Evolutionary conservation across 495 filamentous ascomycete species (phyloP), one percentile per base, ranked within the genome.

Genomic region (Aspergillus hancockii): DNA sequence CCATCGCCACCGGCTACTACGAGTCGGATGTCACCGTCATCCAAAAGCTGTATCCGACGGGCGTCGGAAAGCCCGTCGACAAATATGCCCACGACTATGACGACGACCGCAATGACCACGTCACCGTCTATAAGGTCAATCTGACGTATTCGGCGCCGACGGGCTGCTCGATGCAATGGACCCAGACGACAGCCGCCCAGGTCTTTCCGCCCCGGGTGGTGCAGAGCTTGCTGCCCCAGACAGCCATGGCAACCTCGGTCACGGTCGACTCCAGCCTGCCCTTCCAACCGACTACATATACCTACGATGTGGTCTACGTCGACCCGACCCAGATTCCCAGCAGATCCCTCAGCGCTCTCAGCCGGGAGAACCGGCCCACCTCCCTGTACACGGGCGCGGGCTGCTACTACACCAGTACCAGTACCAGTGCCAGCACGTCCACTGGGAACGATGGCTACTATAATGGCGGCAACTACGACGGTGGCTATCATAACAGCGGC

Each of bases 61-160:
- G 61, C 18, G 61, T 63, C 8, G 68, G 72, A 10, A 54, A 45
- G 53, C 36, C 54, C 22, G 52, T 46, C 52, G 12, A 59, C 54
- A 34, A 9, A n/a, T 19, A n/a, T 19, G 14, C 40, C 23, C 55
- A 63, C 22, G 22, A 18, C 38, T 53, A 67, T 49, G 60, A 52
- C 31, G 41, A 41, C 0, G 58, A 63, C 4, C 61, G 60, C 31
- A 46, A 28, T 32, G 52, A 62, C 43, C 55, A 61, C 25, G 62
- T 36, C 22, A 78, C 70, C 14, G 51, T 67, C 41, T 77, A 70
- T 45, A 67, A 67, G 16, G 67, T 75, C 34, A 67, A 71, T 22
- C 25, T 78, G 45, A 69, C 68, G 46, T 75, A 62, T 43, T 71
- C 73, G 0, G 77, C 79, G 0, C 69, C 72, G 3, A 62, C 74